Conservation (phyloP, 2,329 filamentous ascomycete genomes). For the Fusarium goolgardi region DNA sequence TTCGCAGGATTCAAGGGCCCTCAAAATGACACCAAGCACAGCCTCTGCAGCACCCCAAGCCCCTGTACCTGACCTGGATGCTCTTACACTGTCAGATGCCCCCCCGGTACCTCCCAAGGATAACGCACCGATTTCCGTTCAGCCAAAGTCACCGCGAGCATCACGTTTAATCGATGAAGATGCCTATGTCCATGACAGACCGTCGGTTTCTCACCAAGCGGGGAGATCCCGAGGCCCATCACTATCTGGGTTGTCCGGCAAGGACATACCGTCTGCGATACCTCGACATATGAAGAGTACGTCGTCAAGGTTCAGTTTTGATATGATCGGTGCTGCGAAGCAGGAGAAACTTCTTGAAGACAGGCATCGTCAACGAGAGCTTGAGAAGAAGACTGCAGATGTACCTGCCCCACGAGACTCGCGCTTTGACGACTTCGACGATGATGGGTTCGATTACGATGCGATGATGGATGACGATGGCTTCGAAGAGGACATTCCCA, state of each 20-base stretch:
- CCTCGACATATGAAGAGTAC: conserved; percentile 79
- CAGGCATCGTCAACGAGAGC: conserved; percentile 73
- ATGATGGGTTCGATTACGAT: conserved; percentile 70
- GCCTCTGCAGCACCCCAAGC: conserved; percentile 41
- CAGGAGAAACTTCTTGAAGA: conserved; percentile 78
- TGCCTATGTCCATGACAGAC: conserved; percentile 31
- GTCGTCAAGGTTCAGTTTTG: conserved; percentile 84
- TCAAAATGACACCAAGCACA: conserved; percentile 46
- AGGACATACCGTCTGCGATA: conserved; percentile 61
- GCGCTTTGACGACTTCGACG: conserved; percentile 71
- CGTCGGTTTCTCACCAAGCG: conserved; percentile 46
- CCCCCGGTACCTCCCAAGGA: conserved; percentile 58
- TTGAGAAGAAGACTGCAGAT: conserved; percentile 65
- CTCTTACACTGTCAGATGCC: conserved; percentile 33
- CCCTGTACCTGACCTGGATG: conserved; percentile 11
- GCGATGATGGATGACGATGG: conserved; percentile 74
- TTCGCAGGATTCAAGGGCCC: conserved; percentile 45
- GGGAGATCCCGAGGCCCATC: conserved; percentile 65
- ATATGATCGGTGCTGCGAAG: conserved; percentile 77
- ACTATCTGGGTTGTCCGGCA: conserved; percentile 60
- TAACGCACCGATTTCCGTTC: conserved; percentile 41
- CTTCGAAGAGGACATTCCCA: conserved; percentile 65
- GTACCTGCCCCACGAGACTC: conserved; percentile 59
- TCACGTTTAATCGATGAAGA: conserved; percentile 42
- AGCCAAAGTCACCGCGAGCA: conserved; percentile 41